phyloP scores from a whole-genome alignment of 768 basidiomycete species.

The Suillus ampliporus region DNA sequence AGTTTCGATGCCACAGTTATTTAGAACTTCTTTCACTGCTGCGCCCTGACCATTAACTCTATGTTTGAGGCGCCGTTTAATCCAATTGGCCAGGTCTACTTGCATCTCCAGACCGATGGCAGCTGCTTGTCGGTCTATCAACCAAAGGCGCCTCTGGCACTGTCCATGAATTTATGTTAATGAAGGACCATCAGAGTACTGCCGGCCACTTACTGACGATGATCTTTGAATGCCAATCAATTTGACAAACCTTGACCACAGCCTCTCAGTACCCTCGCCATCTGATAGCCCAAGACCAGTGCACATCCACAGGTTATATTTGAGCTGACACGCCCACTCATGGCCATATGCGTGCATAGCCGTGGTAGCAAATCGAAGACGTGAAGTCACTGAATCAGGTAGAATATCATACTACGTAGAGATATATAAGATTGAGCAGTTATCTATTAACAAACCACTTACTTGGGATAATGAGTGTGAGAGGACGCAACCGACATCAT shows the following conservation, averaged over 20 bases:
- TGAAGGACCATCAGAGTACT: no score
- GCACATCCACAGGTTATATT: no score
- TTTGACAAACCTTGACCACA: no score
- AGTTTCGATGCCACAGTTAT: background rate
- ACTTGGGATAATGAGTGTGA: constrained; percentile 31
- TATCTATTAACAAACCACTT: constrained; percentile 6
- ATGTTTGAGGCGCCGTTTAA: constrained; percentile 24
- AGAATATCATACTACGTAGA: constrained; percentile 32
- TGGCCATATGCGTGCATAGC: no score
- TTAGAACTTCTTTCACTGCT: background rate
- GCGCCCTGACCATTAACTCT: constrained; percentile 18
- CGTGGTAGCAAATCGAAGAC: no score
- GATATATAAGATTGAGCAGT: constrained; percentile 16
- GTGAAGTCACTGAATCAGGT: background rate
- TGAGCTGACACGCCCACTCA: no score
- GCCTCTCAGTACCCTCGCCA: no score
- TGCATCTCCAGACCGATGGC: constrained; percentile 31
- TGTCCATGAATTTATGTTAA: constrained; percentile 3
- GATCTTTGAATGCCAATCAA: no score
- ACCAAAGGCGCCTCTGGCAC: constrained; percentile 34
- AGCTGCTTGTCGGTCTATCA: constrained; percentile 37
- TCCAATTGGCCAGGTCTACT: constrained; percentile 39
- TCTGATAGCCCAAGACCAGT: no score
- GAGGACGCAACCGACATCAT: constrained; percentile 44
- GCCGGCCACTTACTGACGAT: no score